phyloP scores from a whole-genome alignment of 345 rosid species.

The Erodium maritimum region DNA sequence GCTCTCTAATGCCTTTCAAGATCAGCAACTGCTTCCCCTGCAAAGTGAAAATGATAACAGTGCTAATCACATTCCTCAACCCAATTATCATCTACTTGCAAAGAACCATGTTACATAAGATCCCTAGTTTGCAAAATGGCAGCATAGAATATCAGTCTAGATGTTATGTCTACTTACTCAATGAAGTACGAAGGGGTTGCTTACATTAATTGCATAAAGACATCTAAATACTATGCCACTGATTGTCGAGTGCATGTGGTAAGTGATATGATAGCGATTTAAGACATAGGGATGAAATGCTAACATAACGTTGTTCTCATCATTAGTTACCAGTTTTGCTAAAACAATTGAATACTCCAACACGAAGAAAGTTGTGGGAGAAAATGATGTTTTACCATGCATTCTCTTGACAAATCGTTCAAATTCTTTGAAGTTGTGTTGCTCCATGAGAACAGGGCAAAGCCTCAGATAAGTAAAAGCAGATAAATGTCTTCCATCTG shows the following conservation, averaged over 20 bases:
- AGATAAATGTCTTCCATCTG: slow-evolving; percentile 63
- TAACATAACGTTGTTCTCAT: too few species aligned
- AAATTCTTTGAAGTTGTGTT: slow-evolving; percentile 62
- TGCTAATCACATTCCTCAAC: background rate
- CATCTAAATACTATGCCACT: too few species aligned
- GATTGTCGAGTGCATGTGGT: too few species aligned
- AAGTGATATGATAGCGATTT: too few species aligned
- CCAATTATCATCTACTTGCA: background rate
- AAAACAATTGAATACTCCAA: background rate
- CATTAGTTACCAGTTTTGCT: background rate
- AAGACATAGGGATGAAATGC: too few species aligned
- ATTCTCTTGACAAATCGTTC: slow-evolving; percentile 73
- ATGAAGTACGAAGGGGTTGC: too few species aligned
- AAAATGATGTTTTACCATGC: slow-evolving; percentile 47
- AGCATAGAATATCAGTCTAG: too few species aligned
- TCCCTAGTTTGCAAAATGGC: too few species aligned
- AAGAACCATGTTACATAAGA: background rate
- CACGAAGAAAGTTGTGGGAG: too few species aligned
- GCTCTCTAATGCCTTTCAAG: slow-evolving; percentile 7
- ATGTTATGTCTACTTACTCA: too few species aligned
- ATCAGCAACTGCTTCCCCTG: slow-evolving; percentile 44
- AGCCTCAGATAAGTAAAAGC: slow-evolving; percentile 79
- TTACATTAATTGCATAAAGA: too few species aligned
- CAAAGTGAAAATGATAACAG: slow-evolving; percentile 4
- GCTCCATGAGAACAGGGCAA: slow-evolving; percentile 60